These are phyloP conservation scores for Sabuloglossum arenarium DNA, from an alignment of 495 filamentous ascomycete species.

Conservation along the genomic window DNA sequence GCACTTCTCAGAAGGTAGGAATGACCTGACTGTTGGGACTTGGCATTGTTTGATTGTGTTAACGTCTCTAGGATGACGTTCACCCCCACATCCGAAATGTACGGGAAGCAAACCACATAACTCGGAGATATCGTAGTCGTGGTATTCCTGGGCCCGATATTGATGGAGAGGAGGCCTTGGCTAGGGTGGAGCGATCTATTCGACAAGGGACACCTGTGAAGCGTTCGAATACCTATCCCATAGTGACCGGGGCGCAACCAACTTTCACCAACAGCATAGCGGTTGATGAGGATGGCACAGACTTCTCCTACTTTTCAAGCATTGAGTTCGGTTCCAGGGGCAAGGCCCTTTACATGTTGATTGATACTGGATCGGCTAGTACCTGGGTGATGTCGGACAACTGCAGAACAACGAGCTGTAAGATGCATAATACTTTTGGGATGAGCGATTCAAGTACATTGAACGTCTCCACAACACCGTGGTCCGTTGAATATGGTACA, in stretches of 20 bases:
- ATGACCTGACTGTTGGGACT: neutral
- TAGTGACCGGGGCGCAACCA: slow-evolving; percentile 33
- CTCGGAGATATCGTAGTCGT: slow-evolving; percentile 1
- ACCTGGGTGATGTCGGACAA: slow-evolving; percentile 56
- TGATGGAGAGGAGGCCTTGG: neutral
- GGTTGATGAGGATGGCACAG: slow-evolving; percentile 53
- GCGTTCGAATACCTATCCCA: slow-evolving; percentile 24
- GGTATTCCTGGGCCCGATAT: neutral
- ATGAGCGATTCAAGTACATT: slow-evolving; percentile 34
- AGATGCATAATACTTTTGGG: slow-evolving; percentile 44
- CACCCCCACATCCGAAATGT: slow-evolving; percentile 5
- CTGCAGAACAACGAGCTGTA: slow-evolving; percentile 41
- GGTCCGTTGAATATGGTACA: slow-evolving; percentile 47
- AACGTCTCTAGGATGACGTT: neutral
- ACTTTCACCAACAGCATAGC: slow-evolving; percentile 34
- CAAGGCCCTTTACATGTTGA: slow-evolving; percentile 45
- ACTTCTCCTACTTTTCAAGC: slow-evolving; percentile 56
- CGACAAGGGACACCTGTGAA: slow-evolving; percentile 7
- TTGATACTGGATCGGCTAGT: slow-evolving; percentile 61
- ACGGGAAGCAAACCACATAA: slow-evolving; percentile 2
- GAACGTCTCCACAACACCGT: slow-evolving; percentile 24
- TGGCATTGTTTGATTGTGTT: neutral
- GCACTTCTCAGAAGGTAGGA: neutral
- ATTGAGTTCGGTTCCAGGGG: slow-evolving; percentile 43
- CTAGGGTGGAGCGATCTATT: slow-evolving; percentile 1